Evolutionary conservation across 169 alveolate genomes (phyloP).

Genomic region (Plasmodium cynomolgi): DNA sequence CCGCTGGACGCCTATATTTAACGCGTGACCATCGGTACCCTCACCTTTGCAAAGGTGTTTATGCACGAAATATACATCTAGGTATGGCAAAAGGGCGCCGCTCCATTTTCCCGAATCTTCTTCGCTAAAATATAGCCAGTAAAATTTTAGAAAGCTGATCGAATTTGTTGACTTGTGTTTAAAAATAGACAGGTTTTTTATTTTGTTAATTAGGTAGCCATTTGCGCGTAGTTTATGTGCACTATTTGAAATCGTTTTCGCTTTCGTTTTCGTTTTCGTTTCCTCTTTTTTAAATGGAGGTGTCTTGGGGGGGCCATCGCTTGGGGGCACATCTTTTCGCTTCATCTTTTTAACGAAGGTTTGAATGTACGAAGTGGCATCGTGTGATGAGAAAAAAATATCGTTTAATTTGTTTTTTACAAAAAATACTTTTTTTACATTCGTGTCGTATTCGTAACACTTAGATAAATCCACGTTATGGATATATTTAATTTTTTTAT

Average conservation of each 20-base stretch:
- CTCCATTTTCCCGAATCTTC: not conserved
- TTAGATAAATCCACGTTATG: constrained; percentile 24
- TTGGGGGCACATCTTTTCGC: not conserved
- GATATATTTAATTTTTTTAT: constrained; percentile 62
- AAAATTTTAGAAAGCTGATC: constrained; percentile 45
- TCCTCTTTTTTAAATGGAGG: not conserved
- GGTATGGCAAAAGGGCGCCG: constrained; percentile 33
- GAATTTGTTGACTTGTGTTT: constrained; percentile 23
- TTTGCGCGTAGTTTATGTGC: not conserved
- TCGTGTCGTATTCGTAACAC: constrained; percentile 48
- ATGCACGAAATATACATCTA: constrained; percentile 50
- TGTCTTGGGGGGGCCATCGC: not conserved
- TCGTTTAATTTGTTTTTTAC: constrained; percentile 40
- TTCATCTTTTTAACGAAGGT: constrained; percentile 23
- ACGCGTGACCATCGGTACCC: not conserved
- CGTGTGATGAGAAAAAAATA: constrained; percentile 26
- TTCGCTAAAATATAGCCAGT: constrained; percentile 66
- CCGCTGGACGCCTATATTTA: not conserved
- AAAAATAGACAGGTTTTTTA: constrained; percentile 52
- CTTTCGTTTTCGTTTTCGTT: not conserved
- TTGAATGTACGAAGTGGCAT: constrained; percentile 32
- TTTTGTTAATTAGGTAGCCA: constrained; percentile 32
- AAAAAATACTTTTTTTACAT: constrained; percentile 32
- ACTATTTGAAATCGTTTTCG: not conserved
- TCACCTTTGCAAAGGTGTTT: constrained; percentile 8